Base-by-base conservation (phyloP, 129 eudicot genomes). In the Flaveria brownii region DNA sequence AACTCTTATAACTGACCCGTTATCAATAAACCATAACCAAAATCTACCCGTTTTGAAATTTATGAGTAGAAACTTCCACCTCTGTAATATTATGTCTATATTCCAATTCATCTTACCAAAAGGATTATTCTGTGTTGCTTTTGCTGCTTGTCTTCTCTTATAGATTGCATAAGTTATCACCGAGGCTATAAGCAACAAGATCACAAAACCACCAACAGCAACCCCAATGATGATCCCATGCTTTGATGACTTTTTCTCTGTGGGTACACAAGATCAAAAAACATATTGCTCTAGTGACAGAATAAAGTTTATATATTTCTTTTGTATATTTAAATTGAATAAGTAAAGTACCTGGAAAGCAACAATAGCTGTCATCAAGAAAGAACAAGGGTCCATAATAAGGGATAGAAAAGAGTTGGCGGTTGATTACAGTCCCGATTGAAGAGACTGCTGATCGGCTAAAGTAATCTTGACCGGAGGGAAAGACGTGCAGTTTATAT, bases 351-450 rank as follows among this genome's bases (percentile, higher is more conserved):
- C 99, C 99, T 86, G 85, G 71, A 70, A 84, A 85, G 72, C 81
- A 74, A 61, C 82, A 76, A 49, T 91, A 89, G 25, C 36, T 67
- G 45, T 84, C 89, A 60, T 84, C 83, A 56, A 83, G 75, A 78
- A 91, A 94, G 83, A 57, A 73, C 20, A 76, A 86, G 9, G 99
- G 97, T 15, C 99, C 97, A 76, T 73, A 87, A 72, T 33, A 63
- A 7, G 72, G 70, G 47, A 90, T 73, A 47, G 18, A 12, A 71
- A 84, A 84, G 43, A 63, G 80, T 70, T 95, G 96, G 64, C 92
- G 89, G 71, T 88, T 95, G 79, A 95, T 85, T 69, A 87, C 68
- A 5, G 80, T 78, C 78, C 93, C 90, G 55, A 91, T 80, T 6
- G 80, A 41, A 43, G 86, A 76, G 33, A 91, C 78, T 49, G 80